phyloP scores from a whole-genome alignment of 2,329 filamentous ascomycete species.

The Fusarium multiceps region DNA sequence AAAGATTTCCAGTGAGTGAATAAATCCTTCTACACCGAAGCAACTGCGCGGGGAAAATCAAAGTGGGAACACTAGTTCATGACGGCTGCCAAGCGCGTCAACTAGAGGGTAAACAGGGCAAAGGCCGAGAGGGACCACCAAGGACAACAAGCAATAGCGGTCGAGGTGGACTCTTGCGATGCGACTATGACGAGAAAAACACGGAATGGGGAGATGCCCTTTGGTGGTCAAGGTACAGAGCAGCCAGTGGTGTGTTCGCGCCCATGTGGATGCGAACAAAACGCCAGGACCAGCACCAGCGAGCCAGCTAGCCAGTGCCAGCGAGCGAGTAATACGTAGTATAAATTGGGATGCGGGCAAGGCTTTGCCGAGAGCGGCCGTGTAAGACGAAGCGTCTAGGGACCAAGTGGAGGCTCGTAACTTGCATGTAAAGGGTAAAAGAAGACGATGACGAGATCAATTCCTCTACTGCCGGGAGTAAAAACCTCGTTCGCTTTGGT shows the following conservation, averaged over 20 bases:
- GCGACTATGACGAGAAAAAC: constrained; percentile 50
- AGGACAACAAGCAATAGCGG: constrained; percentile 37
- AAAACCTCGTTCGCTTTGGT: constrained; percentile 36
- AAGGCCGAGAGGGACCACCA: constrained; percentile 39
- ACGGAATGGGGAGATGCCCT: constrained; percentile 43
- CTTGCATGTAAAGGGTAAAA: constrained; percentile 31
- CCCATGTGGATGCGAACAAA: constrained; percentile 41
- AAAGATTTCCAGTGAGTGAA: constrained; percentile 46
- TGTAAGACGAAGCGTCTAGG: constrained; percentile 33
- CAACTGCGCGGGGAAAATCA: constrained; percentile 45
- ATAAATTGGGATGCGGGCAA: constrained; percentile 32
- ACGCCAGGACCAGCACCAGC: constrained; percentile 33
- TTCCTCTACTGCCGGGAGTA: constrained; percentile 41
- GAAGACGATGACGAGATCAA: constrained; percentile 48
- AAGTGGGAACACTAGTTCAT: constrained; percentile 56
- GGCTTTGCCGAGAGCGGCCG: constrained; percentile 48
- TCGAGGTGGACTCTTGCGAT: constrained; percentile 44
- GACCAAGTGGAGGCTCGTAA: constrained; percentile 37
- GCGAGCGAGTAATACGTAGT: constrained; percentile 19
- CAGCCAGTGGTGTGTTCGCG: constrained; percentile 43
- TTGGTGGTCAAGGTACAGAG: constrained; percentile 36
- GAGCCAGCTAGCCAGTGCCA: constrained; percentile 19
- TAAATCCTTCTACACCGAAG: constrained; percentile 46
- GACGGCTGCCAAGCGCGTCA: constrained; percentile 53
- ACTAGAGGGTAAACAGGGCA: constrained; percentile 45